A percentile compares a stretch with the other conserved stretches of the same genome.
Evolutionary conservation across 148 eudicot species (phyloP).

Genomic region (Fagopyrum esculentum): DNA sequence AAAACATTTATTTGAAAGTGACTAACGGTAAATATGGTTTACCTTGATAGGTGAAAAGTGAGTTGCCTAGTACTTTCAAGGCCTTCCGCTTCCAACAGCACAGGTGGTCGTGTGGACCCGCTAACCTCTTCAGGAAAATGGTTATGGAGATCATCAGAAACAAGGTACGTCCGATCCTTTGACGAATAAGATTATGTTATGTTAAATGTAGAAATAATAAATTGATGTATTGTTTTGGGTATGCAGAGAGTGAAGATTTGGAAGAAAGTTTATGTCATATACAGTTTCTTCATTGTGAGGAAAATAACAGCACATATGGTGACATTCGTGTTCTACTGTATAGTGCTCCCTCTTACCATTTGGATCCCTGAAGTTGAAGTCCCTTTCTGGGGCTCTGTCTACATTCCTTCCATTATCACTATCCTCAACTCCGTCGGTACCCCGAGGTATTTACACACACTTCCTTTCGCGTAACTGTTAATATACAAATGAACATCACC

Average conservation of each 20-base stretch:
- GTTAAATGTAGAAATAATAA: not conserved
- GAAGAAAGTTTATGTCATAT: slow-evolving; percentile 88
- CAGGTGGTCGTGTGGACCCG: slow-evolving; percentile 97
- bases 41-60: slow-evolving; percentile 70
- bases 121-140: slow-evolving; percentile 91
- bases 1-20: not conserved
- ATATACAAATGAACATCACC: too few relatives aligned
- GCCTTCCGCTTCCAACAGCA: slow-evolving; percentile 94
- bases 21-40: not conserved
- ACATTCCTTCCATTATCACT: slow-evolving; percentile 82
- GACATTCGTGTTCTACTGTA: slow-evolving; percentile 74
- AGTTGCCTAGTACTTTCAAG: slow-evolving; percentile 92
- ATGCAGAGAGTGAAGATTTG: slow-evolving; percentile 78
- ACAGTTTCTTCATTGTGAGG: slow-evolving; percentile 90
- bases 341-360: slow-evolving; percentile 64
- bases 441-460: slow-evolving; percentile 53
- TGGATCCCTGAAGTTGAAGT: slow-evolving; percentile 77
- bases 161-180: slow-evolving; percentile 32
- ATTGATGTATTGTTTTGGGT: not conserved
- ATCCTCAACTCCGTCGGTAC: slow-evolving; percentile 91
- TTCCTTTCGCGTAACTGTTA: not conserved
- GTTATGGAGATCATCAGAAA: slow-evolving; percentile 71
- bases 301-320: slow-evolving; percentile 88
- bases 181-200: not conserved
- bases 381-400: slow-evolving; percentile 86